Base-by-base conservation (phyloP, 225 moss, liverwort and hornwort species). In the Physcomitrellopsis africana region DNA sequence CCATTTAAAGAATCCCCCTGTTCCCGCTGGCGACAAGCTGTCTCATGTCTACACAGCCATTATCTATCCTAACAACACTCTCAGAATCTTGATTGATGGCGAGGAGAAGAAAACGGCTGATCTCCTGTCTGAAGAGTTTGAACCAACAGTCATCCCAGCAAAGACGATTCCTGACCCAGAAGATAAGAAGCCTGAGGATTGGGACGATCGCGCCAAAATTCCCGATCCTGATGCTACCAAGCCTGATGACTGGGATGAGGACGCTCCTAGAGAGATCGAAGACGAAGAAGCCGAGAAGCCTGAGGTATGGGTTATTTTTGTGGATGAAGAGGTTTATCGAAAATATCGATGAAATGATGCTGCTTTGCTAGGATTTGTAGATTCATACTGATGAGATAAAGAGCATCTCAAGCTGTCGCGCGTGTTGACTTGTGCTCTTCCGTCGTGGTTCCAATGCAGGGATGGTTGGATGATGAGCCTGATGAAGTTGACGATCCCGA, bases 401-500 rank as follows among this genome's bases (percentile, higher is more conserved):
- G 12, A 14, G 5, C 15, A 14, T 7, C 12, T 49, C 15, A 11
- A 15, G 7, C 32, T 15, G 49, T 3, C 10, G 15, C 15, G 49
- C 15, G 11, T 49, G 11, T 49, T 49, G 49, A 15, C 15, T 11
- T 2, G 11, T 49, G 49, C 11, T 49, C 15, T 49, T 5, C 11
- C 49, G 15, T 5, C 2, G 11, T 49, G 11, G 49, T 11, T 49
- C 0, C 32, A 37, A 12, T 68, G 10, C 52, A 79, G 72, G 79
- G 85, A 12, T 90, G 90, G 90, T 69, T 90, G 55, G 90, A 85
- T 54, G 81, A 90, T 60, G 90, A 90, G 70, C 87, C 87, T 1
- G 83, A 86, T 53, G 90, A 90, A 63, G 69, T 90, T 32, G 83
- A 90, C 29, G 87, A 90, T 57, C 83, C 85, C 0, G 83, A 85